phyloP scores from a whole-genome alignment of 1,284 basidiomycete genomes.

The Heterobasidion occidentale region DNA sequence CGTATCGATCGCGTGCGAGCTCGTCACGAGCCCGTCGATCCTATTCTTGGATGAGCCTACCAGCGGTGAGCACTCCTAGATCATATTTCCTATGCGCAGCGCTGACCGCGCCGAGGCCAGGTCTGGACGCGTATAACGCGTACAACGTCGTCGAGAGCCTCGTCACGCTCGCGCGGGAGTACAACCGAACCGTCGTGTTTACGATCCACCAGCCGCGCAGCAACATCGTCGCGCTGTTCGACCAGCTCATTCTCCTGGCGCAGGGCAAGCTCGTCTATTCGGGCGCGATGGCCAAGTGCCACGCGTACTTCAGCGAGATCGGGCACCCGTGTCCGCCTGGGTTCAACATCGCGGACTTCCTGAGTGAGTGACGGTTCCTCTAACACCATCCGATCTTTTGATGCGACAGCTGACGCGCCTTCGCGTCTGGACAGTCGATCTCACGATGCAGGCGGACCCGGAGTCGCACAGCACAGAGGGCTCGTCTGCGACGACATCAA shows the following conservation, averaged over 20 bases:
- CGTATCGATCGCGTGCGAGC: conserved; percentile 96
- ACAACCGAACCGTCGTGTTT: conserved; percentile 94
- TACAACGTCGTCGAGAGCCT: conserved; percentile 90
- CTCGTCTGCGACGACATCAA: conserved; percentile 17
- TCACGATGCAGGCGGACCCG: conserved; percentile 73
- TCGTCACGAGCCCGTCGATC: conserved; percentile 94
- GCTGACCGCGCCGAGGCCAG: conserved; percentile 26
- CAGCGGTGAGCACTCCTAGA: conserved; percentile 49
- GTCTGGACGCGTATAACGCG: conserved; percentile 92
- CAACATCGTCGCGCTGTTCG: conserved; percentile 94
- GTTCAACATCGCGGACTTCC: conserved; percentile 94
- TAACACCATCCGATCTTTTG: neutral
- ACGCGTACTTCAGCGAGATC: conserved; percentile 74
- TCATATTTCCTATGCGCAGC: neutral
- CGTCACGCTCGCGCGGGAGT: conserved; percentile 78
- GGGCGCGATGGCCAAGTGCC: conserved; percentile 67
- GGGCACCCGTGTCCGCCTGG: conserved; percentile 88
- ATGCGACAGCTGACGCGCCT: neutral
- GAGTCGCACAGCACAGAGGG: conserved; percentile 33
- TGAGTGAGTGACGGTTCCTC: conserved; percentile 51
- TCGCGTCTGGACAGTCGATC: conserved; percentile 48
- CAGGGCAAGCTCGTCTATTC: conserved; percentile 81
- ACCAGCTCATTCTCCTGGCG: conserved; percentile 83
- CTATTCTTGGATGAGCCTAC: conserved; percentile 97
- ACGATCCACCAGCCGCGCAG: conserved; percentile 98